Conservation (phyloP, 139 green algal species). For the Raphidocelis subcapitata region DNA sequence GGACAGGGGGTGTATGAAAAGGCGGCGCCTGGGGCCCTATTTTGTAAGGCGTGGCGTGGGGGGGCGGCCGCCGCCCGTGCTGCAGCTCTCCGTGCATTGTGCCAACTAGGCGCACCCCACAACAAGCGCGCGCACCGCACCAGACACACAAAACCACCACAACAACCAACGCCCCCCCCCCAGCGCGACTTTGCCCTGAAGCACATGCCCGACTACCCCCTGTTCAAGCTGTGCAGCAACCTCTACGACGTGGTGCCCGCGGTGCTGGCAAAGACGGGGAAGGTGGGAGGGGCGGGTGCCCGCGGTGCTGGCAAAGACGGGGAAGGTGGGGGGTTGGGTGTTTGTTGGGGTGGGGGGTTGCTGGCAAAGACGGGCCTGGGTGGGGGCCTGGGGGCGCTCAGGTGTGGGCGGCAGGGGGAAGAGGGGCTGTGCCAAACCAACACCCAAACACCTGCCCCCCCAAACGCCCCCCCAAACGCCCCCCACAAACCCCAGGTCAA, state of each 20-base stretch:
- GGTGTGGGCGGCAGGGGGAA: too few species aligned
- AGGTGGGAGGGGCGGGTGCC: slow-evolving; percentile 53
- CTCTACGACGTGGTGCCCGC: slow-evolving; percentile 95
- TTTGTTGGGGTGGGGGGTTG: neutral
- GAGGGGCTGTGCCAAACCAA: too few species aligned
- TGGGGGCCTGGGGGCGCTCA: too few species aligned
- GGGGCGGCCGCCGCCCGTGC: too few species aligned
- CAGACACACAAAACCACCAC: too few species aligned
- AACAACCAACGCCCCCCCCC: neutral
- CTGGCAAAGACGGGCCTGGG: neutral
- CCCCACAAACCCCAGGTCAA: slow-evolving; percentile 56
- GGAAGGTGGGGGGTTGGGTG: neutral
- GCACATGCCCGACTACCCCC: slow-evolving; percentile 90
- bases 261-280: slow-evolving; percentile 88
- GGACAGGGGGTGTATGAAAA: too few species aligned
- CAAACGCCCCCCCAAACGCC: neutral
- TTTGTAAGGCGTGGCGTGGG: too few species aligned
- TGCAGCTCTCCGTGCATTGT: too few species aligned
- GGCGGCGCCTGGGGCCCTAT: too few species aligned
- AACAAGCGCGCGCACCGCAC: too few species aligned
- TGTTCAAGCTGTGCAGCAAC: slow-evolving; percentile 90
- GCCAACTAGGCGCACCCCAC: too few species aligned
- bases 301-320: too few species aligned
- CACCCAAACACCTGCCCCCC: neutral
- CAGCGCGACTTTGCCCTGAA: slow-evolving; percentile 93